Evolutionary conservation across 768 basidiomycete species (phyloP), one percentile per base, ranked within the genome.

Genomic region (Phanerochaete carnosa): DNA sequence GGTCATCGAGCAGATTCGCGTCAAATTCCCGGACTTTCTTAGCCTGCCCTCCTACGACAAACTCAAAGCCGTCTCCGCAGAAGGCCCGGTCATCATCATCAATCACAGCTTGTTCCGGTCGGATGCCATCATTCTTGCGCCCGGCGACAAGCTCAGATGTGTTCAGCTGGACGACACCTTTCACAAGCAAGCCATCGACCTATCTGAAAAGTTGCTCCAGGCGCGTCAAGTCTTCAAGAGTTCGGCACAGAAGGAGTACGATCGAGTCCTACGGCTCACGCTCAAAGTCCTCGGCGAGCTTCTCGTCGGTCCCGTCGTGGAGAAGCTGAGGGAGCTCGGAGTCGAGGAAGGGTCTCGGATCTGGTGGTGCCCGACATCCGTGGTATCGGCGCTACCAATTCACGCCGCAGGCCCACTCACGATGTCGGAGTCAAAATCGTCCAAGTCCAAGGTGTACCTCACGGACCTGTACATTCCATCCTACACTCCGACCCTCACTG

Each of bases 61-160:
- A 15, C 67, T 79, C 12, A 67, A 62, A 2, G 61, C 63, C 50
- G 74, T 66, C 1, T 68, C 74, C 1, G 49, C 30, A 1, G 66
- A 70, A 2, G 77, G 78, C 1, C 78, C 77, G 1, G 68, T 79
- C 37, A 47, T 79, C 25, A 58, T 80, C 25, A 64, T 79, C 55
- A 79, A 77, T 37, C 60, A 70, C 29, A 64, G 68, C 60, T 25
- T 30, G 12, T 58, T 30, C 35, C 68, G 75, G 19, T 79, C 76
- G 35, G 77, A 80, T 57, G 77, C 75, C 0, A 26, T 80, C 29
- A 73, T 77, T 23, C 25, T 66, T 2, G 53, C 47, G 29, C 58
- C 39, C 9, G 59, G 59, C 37, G 30, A 54, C 32, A 52, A 58
- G 16, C 30, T 62, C 11, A 56, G 60, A 28, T 28, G 64, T n/a